Evolutionary conservation across 2,329 filamentous ascomycete genomes (phyloP), one percentile per base, ranked within the genome.

Genomic region (Thermothelomyces thermophilus): DNA sequence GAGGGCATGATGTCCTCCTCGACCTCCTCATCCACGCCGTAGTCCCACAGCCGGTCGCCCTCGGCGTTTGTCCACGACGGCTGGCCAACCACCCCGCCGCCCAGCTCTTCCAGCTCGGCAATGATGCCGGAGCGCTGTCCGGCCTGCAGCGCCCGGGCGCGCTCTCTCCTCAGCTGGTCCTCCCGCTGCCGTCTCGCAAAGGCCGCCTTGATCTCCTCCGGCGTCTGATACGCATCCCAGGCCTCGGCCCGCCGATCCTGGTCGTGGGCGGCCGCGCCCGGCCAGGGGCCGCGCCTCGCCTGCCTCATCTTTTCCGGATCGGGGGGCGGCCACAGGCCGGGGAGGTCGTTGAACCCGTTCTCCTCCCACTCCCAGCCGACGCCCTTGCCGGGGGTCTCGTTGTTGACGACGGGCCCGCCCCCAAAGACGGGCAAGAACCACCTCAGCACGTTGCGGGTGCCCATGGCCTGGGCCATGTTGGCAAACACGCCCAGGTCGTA

Each of bases 401-500:
- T 62, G 13, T 68, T 65, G 24, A 79, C 60, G 6, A 44, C 56
- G 1, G 76, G 80, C 16, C 67, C 71, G 30, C 73, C 72, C 2
- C 82, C 74, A 35, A 90, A 73, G 1, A 58, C 28, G 0, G 87
- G 87, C 57, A 80, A 77, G 50, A 88, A 68, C 87, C 87, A 93
- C 6, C 75, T 63, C 0, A 89, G 56, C 0, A 78, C 60, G 62
- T 87, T 89, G 7, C 63, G 57, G 0, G 79, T 83, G 3, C 86
- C 86, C 84, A 93, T 90, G 14, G 82, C 84, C 62, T 87, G 83
- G 14, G 76, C 74, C 63, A 91, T 74, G 64, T 94, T 94, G 31
- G 70, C 64, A 69, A 80, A 89, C 59, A 93, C 72, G 43, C 86
- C 86, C 39, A 91, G 69, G 61, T 94, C 87, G 67, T 90, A 93